A percentile compares a stretch with the other conserved stretches of the same genome.
Conservation (phyloP, 1,284 basidiomycete genomes). For the Pyrrhoderma noxium region DNA sequence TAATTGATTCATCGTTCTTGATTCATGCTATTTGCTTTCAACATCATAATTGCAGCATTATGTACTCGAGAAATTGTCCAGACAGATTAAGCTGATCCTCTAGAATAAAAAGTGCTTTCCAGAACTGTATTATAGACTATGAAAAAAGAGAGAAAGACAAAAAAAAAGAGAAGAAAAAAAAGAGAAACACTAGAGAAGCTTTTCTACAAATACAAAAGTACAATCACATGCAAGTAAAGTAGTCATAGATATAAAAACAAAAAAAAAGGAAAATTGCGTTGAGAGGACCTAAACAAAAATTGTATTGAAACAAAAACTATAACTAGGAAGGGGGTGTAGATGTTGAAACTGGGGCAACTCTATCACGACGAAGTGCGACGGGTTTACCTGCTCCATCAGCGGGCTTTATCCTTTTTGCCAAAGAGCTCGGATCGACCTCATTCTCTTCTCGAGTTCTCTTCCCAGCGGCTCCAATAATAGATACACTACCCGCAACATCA, state of each 20-base stretch:
- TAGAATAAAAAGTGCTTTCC: no score
- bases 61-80: no score
- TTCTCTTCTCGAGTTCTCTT: slow-evolving; percentile 63
- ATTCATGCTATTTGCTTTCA: no score
- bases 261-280: no score
- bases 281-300: no score
- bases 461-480: slow-evolving; percentile 58
- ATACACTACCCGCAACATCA: slow-evolving; percentile 31
- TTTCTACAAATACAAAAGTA: slow-evolving; percentile 3
- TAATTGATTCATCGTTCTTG: no score
- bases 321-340: slow-evolving; percentile 13
- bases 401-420: slow-evolving; percentile 66
- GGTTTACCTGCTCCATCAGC: slow-evolving; percentile 28
- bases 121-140: background rate
- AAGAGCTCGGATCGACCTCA: slow-evolving; percentile 35
- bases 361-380: slow-evolving; percentile 27
- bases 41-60: no score
- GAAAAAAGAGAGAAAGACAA: slow-evolving; percentile 7
- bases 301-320: background rate
- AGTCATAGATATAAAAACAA: background rate
- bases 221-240: slow-evolving; percentile 7
- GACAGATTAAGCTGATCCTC: no score
- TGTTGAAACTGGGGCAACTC: slow-evolving; percentile 9
- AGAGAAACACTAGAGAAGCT: slow-evolving; percentile 10
- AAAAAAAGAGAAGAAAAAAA: slow-evolving; percentile 9